A percentile compares a stretch with the other conserved stretches of the same genome.
Evolutionary conservation across 106 monocot genomes (phyloP).

Genomic region (Hemerocallis citrina): DNA sequence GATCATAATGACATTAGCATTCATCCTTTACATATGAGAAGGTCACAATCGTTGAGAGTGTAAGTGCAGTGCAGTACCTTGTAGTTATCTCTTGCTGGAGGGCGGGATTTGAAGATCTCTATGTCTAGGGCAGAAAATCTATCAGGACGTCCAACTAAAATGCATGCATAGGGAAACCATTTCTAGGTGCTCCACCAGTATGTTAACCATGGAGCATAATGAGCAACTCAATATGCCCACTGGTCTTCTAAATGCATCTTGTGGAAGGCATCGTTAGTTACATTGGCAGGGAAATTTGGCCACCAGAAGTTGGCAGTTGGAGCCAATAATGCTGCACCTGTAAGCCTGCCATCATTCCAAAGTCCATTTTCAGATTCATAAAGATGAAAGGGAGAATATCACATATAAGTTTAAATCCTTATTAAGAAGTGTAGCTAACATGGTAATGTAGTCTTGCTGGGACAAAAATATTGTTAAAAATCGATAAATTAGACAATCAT

Average conservation of each 20-base stretch:
- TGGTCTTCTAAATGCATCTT: conserved; percentile 38
- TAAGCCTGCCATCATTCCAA: conserved; percentile 34
- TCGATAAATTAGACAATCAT: too few species aligned
- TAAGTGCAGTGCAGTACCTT: too few species aligned
- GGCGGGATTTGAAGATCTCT: too few species aligned
- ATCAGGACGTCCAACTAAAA: conserved; percentile 8
- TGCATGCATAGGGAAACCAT: conserved; percentile 46
- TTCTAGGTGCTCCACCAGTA: conserved; percentile 89
- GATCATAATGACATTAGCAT: too few species aligned
- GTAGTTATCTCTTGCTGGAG: too few species aligned
- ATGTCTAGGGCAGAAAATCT: conserved; percentile 24
- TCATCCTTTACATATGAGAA: too few species aligned
- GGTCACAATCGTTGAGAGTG: too few species aligned
- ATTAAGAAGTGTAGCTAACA: too few species aligned
- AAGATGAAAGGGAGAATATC: too few species aligned
- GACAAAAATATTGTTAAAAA: too few species aligned
- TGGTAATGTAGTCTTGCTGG: too few species aligned
- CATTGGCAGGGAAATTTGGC: conserved; percentile 59
- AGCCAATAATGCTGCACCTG: conserved; percentile 65
- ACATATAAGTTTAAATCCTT: too few species aligned
- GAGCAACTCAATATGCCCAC: conserved; percentile 60
- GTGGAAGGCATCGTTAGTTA: conserved; percentile 34
- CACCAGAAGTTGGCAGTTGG: conserved; percentile 84
- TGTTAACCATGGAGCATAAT: conserved; percentile 54
- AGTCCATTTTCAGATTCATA: neutral